These are phyloP conservation scores for Glycine tomentella DNA, from an alignment of 306 rosid genomes.

Conservation along the genomic window DNA sequence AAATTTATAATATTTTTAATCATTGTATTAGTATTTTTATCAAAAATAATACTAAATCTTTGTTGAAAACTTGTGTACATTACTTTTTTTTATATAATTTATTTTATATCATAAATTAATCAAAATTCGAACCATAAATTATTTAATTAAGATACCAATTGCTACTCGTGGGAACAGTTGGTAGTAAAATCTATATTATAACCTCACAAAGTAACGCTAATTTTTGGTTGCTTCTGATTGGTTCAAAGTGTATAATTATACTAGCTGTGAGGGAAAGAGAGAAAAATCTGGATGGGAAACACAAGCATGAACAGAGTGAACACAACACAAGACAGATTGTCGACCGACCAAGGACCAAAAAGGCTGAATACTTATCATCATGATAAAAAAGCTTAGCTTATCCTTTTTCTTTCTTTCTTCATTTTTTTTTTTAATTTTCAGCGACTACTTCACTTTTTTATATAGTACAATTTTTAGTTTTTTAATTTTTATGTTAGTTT, in stretches of 20 bases:
- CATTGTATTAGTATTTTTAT: no score
- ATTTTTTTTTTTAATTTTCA: background rate
- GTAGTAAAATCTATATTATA: no score
- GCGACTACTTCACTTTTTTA: background rate
- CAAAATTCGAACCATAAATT: no score
- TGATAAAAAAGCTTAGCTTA: constrained; percentile 61
- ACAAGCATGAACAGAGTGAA: constrained; percentile 61
- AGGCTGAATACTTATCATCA: constrained; percentile 69
- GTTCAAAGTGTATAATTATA: constrained; percentile 59
- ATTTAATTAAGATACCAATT: no score
- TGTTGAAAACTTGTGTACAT: no score
- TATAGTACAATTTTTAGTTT: background rate
- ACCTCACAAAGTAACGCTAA: constrained; percentile 17
- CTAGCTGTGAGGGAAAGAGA: constrained; percentile 5
- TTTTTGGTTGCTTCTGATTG: constrained; percentile 56
- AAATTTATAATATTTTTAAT: no score
- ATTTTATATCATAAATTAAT: no score
- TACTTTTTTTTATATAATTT: no score
- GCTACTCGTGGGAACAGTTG: no score
- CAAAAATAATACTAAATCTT: no score
- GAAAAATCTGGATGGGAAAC: constrained; percentile 54
- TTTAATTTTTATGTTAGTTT: no score
- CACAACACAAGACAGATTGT: constrained; percentile 79
- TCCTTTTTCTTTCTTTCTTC: constrained; percentile 42
- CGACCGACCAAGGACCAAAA: constrained; percentile 87